Evolutionary conservation across 352 stramenopile species (phyloP), one percentile per base, ranked within the genome.

Genomic region (Pilasporangium apinafurcum): DNA sequence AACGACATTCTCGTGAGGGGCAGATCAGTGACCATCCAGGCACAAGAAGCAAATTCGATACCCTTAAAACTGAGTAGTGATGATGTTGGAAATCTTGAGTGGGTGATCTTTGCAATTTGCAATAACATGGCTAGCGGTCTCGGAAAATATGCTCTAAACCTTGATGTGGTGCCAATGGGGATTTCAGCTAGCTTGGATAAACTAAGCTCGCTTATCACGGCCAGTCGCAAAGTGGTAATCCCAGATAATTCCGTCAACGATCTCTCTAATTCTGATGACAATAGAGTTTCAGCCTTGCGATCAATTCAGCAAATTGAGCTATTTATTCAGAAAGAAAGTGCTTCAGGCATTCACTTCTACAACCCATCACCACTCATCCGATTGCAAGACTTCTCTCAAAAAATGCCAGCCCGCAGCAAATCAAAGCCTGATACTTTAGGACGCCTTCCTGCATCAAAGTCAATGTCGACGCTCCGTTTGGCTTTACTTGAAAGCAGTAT

Each of bases 31-130:
- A 25, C 1, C 12, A 22, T 28, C 16, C 22, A 24, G n/a, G 13
- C 29, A 21, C 40, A 43, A 41, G 1, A 18, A 39, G 3, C 44
- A 13, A 7, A 31, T 17, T 4, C 37, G 6, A 40, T 12, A 17
- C 4, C 34, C 12, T 33, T 64, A 22, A 39, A 37, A 14, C 64
- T 86, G 28, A 65, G 66, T 17, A 56, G 46, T 28, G 79, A 86
- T 35, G 64, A 81, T 39, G 76, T 74, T 49, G 75, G 65, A 18
- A 63, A 87, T 34, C 49, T 92, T 38, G 80, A 92, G 43, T 85
- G 77, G 67, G 55, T 92, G 9, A 69, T 92, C 34, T 87, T 86
- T 51, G 62, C 74, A 13, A 67, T 92, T 10, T 87, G 77, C 48
- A 86, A 83, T 55, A 79, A 86, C 28, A 65, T 89, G 47, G 66